These are phyloP conservation scores for Candida odintsovae DNA, from an alignment of 805 yeast genomes.

Conservation along the genomic window DNA sequence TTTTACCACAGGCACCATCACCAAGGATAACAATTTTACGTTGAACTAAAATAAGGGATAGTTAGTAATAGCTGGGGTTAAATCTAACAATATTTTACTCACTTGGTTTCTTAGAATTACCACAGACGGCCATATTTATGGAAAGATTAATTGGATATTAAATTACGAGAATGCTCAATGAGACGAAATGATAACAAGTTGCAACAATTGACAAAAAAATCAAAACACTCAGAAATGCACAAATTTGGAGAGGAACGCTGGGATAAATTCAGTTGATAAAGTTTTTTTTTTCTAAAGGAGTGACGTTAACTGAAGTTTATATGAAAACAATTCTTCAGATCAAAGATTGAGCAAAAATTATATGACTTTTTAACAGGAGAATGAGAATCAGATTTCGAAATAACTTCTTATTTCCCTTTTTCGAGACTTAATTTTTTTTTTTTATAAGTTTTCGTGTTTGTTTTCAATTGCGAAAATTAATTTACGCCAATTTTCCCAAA, in stretches of 20 bases:
- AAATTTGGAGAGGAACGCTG: background rate
- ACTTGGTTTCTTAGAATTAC: slow-evolving; percentile 36
- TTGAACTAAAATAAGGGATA: slow-evolving; percentile 41
- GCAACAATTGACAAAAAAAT: background rate
- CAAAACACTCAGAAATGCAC: background rate
- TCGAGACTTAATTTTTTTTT: background rate
- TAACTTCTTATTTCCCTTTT: no score
- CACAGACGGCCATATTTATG: slow-evolving; percentile 37
- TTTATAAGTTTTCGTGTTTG: no score
- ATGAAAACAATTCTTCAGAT: no score
- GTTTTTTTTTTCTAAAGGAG: background rate
- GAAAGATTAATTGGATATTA: background rate
- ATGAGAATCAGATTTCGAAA: no score
- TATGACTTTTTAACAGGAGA: no score
- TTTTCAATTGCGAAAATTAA: no score
- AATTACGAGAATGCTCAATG: background rate
- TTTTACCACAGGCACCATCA: slow-evolving; percentile 98
- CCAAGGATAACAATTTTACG: slow-evolving; percentile 93
- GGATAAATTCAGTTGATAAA: no score
- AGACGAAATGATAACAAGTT: background rate
- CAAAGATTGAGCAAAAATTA: no score
- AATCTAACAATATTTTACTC: no score
- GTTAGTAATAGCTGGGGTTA: background rate
- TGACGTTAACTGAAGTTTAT: background rate
- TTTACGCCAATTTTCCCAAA: no score